phyloP scores from a whole-genome alignment of 306 rosid species.

The Dryas drummondii region DNA sequence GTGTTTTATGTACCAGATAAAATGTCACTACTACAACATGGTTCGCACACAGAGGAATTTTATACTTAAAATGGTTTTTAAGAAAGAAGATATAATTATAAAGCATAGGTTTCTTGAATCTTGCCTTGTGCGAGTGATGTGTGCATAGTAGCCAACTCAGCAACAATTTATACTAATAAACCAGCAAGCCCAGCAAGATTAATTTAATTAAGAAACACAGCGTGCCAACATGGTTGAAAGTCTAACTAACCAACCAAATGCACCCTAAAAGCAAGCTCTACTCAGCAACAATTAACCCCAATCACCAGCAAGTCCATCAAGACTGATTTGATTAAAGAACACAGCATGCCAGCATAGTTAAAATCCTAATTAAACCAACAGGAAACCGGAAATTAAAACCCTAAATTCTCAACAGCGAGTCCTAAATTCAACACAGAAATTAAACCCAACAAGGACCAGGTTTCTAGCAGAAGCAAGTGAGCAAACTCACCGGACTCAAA shows the following conservation, averaged over 20 bases:
- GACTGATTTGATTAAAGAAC: neutral
- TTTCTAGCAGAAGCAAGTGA: neutral
- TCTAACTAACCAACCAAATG: too few relatives aligned
- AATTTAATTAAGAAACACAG: too few relatives aligned
- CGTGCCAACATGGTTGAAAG: too few relatives aligned
- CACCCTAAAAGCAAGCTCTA: too few relatives aligned
- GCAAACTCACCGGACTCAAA: neutral
- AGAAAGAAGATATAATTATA: neutral
- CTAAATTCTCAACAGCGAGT: neutral
- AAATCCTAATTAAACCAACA: neutral
- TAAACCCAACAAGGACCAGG: neutral
- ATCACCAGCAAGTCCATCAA: neutral
- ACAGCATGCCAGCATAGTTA: neutral
- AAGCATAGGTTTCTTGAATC: neutral
- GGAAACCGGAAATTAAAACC: neutral
- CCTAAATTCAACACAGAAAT: neutral
- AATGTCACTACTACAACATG: neutral
- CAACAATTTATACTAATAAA: too few relatives aligned
- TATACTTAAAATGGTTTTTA: neutral
- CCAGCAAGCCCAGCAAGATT: too few relatives aligned
- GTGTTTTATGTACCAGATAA: neutral
- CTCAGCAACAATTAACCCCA: neutral
- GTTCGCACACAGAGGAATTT: neutral
- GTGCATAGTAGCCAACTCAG: too few relatives aligned
- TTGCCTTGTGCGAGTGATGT: too few relatives aligned